Conservation (phyloP, 2,329 filamentous ascomycete genomes). For the Claviceps sp. region DNA sequence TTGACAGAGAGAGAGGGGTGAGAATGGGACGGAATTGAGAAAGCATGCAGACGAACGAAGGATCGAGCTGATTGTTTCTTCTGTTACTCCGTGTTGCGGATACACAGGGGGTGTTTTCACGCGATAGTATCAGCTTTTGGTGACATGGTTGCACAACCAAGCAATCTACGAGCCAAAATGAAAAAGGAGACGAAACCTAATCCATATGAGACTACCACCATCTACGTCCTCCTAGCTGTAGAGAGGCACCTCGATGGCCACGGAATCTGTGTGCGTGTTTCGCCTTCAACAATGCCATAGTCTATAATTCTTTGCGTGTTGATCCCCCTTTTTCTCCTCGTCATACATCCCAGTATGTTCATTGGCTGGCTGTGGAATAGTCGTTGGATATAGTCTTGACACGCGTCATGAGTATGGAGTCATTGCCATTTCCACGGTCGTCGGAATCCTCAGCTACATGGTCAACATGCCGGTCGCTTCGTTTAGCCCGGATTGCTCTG, state of each 20-base stretch:
- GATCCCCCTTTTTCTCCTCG: background rate
- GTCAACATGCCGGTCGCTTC: background rate
- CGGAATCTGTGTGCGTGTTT: background rate
- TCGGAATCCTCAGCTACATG: background rate
- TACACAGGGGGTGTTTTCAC: background rate
- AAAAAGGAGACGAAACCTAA: background rate
- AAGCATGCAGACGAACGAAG: background rate
- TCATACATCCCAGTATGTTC: background rate
- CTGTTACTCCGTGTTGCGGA: background rate
- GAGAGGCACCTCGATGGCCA: background rate
- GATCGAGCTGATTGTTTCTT: background rate
- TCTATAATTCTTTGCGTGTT: no score
- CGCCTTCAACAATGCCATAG: no score
- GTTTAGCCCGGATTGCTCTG: conserved; percentile 19
- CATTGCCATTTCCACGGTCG: background rate
- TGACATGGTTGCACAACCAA: background rate
- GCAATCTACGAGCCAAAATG: background rate
- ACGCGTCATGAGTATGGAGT: background rate
- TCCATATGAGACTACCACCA: no score
- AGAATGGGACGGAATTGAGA: conserved; percentile 22
- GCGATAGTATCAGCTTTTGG: background rate
- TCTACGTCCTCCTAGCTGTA: background rate
- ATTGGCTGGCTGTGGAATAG: conserved; percentile 2
- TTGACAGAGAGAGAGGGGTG: conserved; percentile 21
- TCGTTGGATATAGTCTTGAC: conserved; percentile 6